Conservation (phyloP, 192 early-diverging fungal genomes). For the Entomortierella lignicola region DNA sequence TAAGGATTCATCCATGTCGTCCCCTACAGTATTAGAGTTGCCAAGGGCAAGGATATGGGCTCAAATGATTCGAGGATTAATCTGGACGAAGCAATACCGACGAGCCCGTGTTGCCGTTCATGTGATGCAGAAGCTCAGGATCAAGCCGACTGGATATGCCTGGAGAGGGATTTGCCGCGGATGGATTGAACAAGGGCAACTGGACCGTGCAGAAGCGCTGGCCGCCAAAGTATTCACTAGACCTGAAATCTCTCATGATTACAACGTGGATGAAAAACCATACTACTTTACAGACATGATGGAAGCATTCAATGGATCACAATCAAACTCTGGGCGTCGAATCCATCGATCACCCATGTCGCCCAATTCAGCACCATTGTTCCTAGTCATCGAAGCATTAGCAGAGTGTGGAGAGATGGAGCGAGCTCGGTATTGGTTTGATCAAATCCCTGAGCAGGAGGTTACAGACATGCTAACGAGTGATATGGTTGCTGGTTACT, state of each 20-base stretch:
- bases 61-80: conserved; percentile 34
- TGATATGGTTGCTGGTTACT: conserved; percentile 45
- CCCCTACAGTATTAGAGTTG: conserved; percentile 8
- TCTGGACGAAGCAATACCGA: conserved; percentile 48
- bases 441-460: conserved; percentile 33
- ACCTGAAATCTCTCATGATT: conserved; percentile 43
- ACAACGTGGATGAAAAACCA: conserved; percentile 25
- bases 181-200: conserved; percentile 48
- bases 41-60: conserved; percentile 48
- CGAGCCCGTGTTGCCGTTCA: conserved; percentile 39
- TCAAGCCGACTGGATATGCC: conserved; percentile 44
- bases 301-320: not conserved
- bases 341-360: conserved; percentile 42
- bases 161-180: conserved; percentile 47
- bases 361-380: conserved; percentile 37
- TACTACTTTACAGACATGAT: conserved; percentile 42
- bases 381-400: conserved; percentile 37
- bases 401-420: conserved; percentile 51
- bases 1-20: not conserved
- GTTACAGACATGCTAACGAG: conserved; percentile 46
- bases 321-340: not conserved
- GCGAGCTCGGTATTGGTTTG: conserved; percentile 41
- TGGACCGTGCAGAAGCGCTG: conserved; percentile 39
- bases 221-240: conserved; percentile 36
- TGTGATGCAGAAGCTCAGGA: conserved; percentile 40